Evolutionary conservation across 345 rosid species (phyloP).

Genomic region (Euphorbia lathyris): DNA sequence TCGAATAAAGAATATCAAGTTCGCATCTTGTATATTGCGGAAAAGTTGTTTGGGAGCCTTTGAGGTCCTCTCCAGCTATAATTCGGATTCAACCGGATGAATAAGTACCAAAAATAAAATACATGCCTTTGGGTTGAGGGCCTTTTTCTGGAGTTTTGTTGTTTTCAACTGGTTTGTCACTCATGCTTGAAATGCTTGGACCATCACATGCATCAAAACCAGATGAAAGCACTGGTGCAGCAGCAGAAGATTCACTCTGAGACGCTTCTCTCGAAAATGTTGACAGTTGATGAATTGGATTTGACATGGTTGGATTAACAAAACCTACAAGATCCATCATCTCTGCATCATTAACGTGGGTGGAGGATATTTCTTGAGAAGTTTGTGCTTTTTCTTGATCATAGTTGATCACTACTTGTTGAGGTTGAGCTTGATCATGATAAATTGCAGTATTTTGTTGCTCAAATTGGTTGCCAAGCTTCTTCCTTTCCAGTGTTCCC

Average conservation of each 20-base stretch:
- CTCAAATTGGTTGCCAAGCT: slow-evolving; percentile 41
- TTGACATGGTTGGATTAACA: slow-evolving; percentile 36
- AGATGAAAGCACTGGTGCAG: slow-evolving; percentile 59
- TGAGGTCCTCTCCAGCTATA: no score
- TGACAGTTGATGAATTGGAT: slow-evolving; percentile 39
- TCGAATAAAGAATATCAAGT: no score
- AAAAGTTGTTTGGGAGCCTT: no score
- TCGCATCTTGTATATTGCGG: no score
- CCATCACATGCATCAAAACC: slow-evolving; percentile 59
- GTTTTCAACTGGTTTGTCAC: slow-evolving; percentile 47
- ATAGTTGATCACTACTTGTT: slow-evolving; percentile 26
- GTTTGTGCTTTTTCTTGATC: slow-evolving; percentile 27
- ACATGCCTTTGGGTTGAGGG: slow-evolving; percentile 42
- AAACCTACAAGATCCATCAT: slow-evolving; percentile 47
- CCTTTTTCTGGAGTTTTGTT: slow-evolving; percentile 40
- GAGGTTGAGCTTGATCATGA: slow-evolving; percentile 36
- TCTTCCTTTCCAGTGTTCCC: slow-evolving; percentile 61
- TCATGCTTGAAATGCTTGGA: slow-evolving; percentile 50
- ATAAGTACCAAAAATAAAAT: not conserved
- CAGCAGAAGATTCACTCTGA: slow-evolving; percentile 69
- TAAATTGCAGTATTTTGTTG: slow-evolving; percentile 25
- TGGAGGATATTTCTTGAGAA: slow-evolving; percentile 29
- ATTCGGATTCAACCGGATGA: no score
- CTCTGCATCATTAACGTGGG: slow-evolving; percentile 32
- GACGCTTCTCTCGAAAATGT: slow-evolving; percentile 57